A percentile compares a stretch with the other conserved stretches of the same genome.
Evolutionary conservation across 1,139 yeast species (phyloP).

Genomic region (Torulaspora pretoriensis): DNA sequence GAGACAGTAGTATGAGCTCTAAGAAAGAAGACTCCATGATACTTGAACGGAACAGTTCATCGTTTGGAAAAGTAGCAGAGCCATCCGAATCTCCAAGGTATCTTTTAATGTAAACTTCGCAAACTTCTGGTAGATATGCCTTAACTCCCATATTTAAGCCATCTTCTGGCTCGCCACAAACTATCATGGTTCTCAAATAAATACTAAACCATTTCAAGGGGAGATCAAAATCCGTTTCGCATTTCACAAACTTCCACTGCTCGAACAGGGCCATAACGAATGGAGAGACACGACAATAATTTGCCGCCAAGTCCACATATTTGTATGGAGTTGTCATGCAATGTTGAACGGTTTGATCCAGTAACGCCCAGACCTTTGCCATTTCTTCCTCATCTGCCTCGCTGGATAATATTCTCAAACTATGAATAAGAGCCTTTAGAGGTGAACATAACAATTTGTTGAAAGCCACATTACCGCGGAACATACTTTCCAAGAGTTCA

Average conservation of each 20-base stretch:
- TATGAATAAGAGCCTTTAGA: conserved; percentile 41
- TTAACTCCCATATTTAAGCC: conserved; percentile 36
- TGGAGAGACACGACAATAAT: conserved; percentile 51
- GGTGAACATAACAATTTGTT: conserved; percentile 46
- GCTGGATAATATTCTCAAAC: conserved; percentile 33
- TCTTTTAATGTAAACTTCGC: conserved; percentile 11
- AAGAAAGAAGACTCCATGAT: conserved; percentile 28
- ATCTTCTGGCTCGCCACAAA: conserved; percentile 52
- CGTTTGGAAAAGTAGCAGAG: conserved; percentile 6
- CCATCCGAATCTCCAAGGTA: conserved; percentile 20
- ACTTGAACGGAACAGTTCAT: not conserved
- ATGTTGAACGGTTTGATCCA: conserved; percentile 74
- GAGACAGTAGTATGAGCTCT: conserved; percentile 30
- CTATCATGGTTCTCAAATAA: conserved; percentile 43
- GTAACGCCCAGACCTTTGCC: conserved; percentile 48
- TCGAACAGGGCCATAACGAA: conserved; percentile 64
- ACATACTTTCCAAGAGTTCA: conserved; percentile 40
- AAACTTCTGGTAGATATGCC: conserved; percentile 27
- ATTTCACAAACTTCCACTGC: conserved; percentile 61
- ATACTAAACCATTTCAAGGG: conserved; percentile 50
- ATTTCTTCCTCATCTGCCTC: conserved; percentile 19
- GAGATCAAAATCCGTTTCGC: conserved; percentile 28
- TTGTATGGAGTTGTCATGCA: conserved; percentile 73
- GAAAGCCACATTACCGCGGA: conserved; percentile 48
- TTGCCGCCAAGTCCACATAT: conserved; percentile 63